Conservation (phyloP, 2,329 filamentous ascomycete species). For the Metarhizium brunneum region DNA sequence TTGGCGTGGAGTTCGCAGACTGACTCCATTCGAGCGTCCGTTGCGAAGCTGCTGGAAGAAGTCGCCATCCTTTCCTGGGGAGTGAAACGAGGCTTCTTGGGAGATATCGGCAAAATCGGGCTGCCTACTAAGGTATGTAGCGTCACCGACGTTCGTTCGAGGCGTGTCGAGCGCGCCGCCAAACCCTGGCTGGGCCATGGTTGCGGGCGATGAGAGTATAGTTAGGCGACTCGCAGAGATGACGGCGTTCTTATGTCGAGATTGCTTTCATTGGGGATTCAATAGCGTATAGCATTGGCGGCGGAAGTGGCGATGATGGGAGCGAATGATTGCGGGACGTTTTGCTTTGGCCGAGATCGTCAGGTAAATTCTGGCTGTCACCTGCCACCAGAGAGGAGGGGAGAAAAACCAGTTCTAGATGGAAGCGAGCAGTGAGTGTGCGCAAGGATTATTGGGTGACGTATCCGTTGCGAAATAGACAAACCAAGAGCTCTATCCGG, state of each 20-base stretch:
- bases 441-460: background rate
- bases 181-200: conserved; percentile 56
- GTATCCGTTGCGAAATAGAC: background rate
- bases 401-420: background rate
- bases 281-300: background rate
- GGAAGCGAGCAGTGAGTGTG: background rate
- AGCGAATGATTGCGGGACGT: background rate
- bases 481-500: background rate
- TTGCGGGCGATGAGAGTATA: conserved; percentile 8
- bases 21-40: conserved; percentile 46
- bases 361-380: background rate
- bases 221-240: background rate
- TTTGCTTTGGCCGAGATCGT: background rate
- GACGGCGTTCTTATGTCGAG: background rate
- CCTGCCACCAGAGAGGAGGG: background rate
- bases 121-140: conserved; percentile 64
- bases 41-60: conserved; percentile 67
- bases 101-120: conserved; percentile 70
- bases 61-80: conserved; percentile 60
- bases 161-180: conserved; percentile 69
- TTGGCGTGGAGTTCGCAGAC: conserved; percentile 64
- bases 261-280: background rate
- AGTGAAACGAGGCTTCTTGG: conserved; percentile 78
- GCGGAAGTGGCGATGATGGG: background rate
- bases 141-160: conserved; percentile 74